A percentile compares a stretch with the other conserved stretches of the same genome.
These are phyloP conservation scores for Aspergillus avenaceus DNA, from an alignment of 495 filamentous ascomycete species.

Conservation along the genomic window DNA sequence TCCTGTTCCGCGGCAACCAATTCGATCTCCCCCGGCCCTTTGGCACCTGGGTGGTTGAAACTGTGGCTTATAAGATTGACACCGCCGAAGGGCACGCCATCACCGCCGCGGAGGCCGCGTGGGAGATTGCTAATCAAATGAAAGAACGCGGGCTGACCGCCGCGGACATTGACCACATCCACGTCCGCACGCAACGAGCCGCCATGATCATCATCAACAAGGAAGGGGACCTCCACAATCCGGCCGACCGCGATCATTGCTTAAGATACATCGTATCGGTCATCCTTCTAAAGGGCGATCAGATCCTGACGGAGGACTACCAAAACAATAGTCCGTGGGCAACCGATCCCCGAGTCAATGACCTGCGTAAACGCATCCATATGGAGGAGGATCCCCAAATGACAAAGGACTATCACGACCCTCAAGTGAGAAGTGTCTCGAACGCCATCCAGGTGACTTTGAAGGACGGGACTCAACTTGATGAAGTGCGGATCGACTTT, in stretches of 20 bases:
- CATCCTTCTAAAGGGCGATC: slow-evolving; percentile 30
- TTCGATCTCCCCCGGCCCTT: slow-evolving; percentile 28
- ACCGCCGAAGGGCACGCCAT: slow-evolving; percentile 37
- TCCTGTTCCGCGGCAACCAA: slow-evolving; percentile 20
- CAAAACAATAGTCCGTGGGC: slow-evolving; percentile 32
- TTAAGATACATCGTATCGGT: slow-evolving; percentile 40
- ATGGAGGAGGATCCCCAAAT: slow-evolving; percentile 24
- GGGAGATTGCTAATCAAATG: slow-evolving; percentile 10
- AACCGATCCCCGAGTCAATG: slow-evolving; percentile 15
- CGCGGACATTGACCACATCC: slow-evolving; percentile 24
- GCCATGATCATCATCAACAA: slow-evolving; percentile 42
- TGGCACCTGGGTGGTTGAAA: slow-evolving; percentile 30
- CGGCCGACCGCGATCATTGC: slow-evolving; percentile 46
- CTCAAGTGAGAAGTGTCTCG: slow-evolving; percentile 21
- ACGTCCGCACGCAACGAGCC: slow-evolving; percentile 30
- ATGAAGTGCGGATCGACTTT: slow-evolving; percentile 79
- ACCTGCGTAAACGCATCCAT: slow-evolving; percentile 26
- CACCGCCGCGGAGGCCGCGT: slow-evolving; percentile 33
- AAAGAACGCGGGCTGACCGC: not conserved
- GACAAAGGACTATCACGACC: slow-evolving; percentile 34
- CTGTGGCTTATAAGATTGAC: slow-evolving; percentile 36
- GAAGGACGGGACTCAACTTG: slow-evolving; percentile 40
- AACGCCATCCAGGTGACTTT: slow-evolving; percentile 21
- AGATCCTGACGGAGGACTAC: slow-evolving; percentile 32
- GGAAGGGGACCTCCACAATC: slow-evolving; percentile 27